A percentile compares a stretch with the other conserved stretches of the same genome.
Evolutionary conservation across 495 filamentous ascomycete genomes (phyloP).

Genomic region (Talaromyces proteolyticus): DNA sequence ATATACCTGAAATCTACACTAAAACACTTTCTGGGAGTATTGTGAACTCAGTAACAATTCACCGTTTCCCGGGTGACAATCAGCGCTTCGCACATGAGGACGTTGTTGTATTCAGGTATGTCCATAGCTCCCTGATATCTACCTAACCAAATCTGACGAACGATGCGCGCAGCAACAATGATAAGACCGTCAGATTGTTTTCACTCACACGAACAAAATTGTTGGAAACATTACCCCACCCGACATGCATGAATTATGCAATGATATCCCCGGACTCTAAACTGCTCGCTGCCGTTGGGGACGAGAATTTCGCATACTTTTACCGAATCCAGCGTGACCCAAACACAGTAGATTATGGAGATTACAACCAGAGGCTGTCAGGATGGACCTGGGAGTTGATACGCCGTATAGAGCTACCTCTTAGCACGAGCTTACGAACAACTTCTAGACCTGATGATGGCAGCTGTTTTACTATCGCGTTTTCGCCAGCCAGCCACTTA

Average conservation of each 20-base stretch:
- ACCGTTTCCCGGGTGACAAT: slow-evolving; percentile 46
- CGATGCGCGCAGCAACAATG: slow-evolving; percentile 65
- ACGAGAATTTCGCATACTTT: slow-evolving; percentile 77
- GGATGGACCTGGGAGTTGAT: slow-evolving; percentile 32
- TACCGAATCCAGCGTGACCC: slow-evolving; percentile 47
- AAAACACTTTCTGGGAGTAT: slow-evolving; percentile 52
- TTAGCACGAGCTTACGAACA: slow-evolving; percentile 14
- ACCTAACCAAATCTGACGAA: slow-evolving; percentile 10
- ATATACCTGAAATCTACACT: slow-evolving; percentile 41
- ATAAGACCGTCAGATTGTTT: slow-evolving; percentile 76
- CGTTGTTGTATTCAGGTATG: slow-evolving; percentile 58
- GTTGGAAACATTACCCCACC: slow-evolving; percentile 63
- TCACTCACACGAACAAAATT: slow-evolving; percentile 58
- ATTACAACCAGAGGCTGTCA: slow-evolving; percentile 34
- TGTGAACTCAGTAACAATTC: slow-evolving; percentile 68
- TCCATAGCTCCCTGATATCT: background rate
- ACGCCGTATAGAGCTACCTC: slow-evolving; percentile 30
- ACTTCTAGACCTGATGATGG: slow-evolving; percentile 24
- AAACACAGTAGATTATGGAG: slow-evolving; percentile 32
- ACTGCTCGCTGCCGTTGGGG: slow-evolving; percentile 77
- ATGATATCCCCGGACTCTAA: slow-evolving; percentile 84
- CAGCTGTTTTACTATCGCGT: slow-evolving; percentile 65
- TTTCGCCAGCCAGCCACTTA: slow-evolving; percentile 60
- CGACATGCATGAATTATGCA: slow-evolving; percentile 84
- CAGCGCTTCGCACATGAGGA: slow-evolving; percentile 47